A percentile compares a stretch with the other conserved stretches of the same genome.
Evolutionary conservation across 176 grass and related monocot genomes (phyloP).

Genomic region (Cenchrus americanus): DNA sequence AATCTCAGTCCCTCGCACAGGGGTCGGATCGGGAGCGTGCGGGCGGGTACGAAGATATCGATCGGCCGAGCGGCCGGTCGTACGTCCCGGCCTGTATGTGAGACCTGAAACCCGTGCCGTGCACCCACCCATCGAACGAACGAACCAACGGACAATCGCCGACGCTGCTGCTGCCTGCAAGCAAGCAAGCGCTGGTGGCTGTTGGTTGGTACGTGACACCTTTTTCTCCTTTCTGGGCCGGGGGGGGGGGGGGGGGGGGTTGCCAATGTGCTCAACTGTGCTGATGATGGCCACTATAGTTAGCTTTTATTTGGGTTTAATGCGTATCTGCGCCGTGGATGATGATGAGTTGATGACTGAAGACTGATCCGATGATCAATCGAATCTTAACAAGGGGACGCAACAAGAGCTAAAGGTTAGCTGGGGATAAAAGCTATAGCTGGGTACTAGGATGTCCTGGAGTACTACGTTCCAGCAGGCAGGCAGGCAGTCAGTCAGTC

Average conservation of each 20-base stretch:
- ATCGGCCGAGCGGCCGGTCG: background rate
- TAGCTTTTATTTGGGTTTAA: background rate
- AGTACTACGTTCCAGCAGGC: too few relatives aligned
- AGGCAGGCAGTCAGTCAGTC: too few relatives aligned
- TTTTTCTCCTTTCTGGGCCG: background rate
- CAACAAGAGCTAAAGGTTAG: background rate
- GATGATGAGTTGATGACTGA: background rate
- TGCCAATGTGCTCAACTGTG: background rate
- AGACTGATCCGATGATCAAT: accelerated
- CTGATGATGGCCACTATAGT: background rate
- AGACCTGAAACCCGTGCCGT: background rate
- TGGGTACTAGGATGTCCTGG: too few relatives aligned
- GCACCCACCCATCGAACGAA: background rate
- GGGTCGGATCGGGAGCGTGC: background rate
- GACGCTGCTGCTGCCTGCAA: too few relatives aligned
- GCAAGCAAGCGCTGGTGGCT: too few relatives aligned
- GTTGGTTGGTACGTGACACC: background rate
- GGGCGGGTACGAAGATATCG: conserved; percentile 4
- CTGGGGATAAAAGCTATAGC: too few relatives aligned
- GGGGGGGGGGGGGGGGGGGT: too few relatives aligned
- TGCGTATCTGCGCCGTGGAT: background rate
- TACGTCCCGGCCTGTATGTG: too few relatives aligned
- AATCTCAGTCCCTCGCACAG: background rate
- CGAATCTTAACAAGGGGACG: conserved; percentile 1
- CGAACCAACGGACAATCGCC: too few relatives aligned